Evolutionary conservation across 768 basidiomycete genomes (phyloP).

Genomic region (Hydnum rufescens): DNA sequence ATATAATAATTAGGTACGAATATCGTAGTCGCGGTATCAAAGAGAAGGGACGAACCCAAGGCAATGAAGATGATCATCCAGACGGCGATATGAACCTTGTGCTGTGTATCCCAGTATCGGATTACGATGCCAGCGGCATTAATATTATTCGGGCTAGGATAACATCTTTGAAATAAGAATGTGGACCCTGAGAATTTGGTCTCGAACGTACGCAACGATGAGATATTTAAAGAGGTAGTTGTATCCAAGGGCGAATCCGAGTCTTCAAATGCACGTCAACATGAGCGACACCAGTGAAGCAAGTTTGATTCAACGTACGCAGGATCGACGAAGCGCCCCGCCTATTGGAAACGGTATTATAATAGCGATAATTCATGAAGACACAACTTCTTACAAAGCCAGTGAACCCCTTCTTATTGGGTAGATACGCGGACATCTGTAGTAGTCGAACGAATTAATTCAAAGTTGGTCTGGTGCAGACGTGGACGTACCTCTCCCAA

Average conservation of each 20-base stretch:
- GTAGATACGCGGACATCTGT: slow-evolving; percentile 32
- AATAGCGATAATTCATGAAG: not conserved
- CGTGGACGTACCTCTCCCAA: slow-evolving; percentile 15
- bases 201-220: slow-evolving; percentile 27
- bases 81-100: slow-evolving; percentile 23
- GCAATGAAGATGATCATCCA: slow-evolving; percentile 45
- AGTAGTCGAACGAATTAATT: too few relatives aligned
- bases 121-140: slow-evolving; percentile 38
- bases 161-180: not conserved
- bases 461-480: too few relatives aligned
- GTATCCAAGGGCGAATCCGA: slow-evolving; percentile 46
- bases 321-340: slow-evolving; percentile 45
- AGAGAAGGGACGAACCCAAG: slow-evolving; percentile 24
- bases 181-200: not conserved
- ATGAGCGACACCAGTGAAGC: too few relatives aligned
- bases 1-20: too few relatives aligned
- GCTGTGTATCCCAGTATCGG: slow-evolving; percentile 25
- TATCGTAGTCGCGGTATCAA: too few relatives aligned
- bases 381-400: slow-evolving; percentile 22
- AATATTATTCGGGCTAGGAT: slow-evolving; percentile 29
- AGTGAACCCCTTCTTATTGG: slow-evolving; percentile 18
- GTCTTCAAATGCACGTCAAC: not conserved
- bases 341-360: slow-evolving; percentile 11
- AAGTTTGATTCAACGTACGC: slow-evolving; percentile 17
- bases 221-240: slow-evolving; percentile 36